Percentiles rank a stretch among this genome's conserved stretches.
Evolutionary conservation across 306 rosid genomes (phyloP).

Genomic region (Malus orientalis): DNA sequence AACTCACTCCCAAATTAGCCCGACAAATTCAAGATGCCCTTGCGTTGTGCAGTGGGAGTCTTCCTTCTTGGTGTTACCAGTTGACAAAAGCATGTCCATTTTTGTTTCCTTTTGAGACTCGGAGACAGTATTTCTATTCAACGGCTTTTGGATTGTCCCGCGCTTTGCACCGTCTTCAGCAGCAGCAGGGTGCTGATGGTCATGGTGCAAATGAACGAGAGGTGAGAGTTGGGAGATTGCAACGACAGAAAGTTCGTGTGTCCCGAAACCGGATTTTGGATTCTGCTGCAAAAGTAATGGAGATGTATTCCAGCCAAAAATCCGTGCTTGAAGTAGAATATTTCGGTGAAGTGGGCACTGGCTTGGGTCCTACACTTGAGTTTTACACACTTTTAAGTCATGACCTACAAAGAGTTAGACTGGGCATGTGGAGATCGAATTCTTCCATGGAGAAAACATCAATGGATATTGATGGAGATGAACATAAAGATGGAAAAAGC

Average conservation of each 20-base stretch:
- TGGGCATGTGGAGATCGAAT: constrained; percentile 88
- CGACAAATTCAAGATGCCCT: constrained; percentile 98
- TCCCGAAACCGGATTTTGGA: constrained; percentile 92
- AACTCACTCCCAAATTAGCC: constrained; percentile 96
- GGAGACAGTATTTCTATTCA: constrained; percentile 92
- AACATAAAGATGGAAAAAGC: constrained; percentile 31
- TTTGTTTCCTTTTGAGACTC: constrained; percentile 92
- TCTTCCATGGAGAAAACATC: constrained; percentile 32
- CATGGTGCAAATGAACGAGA: constrained; percentile 85
- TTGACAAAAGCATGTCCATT: constrained; percentile 97
- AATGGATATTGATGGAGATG: constrained; percentile 73
- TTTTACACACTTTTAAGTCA: constrained; percentile 94
- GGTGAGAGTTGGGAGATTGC: constrained; percentile 95
- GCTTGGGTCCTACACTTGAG: constrained; percentile 98
- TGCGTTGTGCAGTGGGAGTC: constrained; percentile 99
- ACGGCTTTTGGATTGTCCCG: constrained; percentile 98
- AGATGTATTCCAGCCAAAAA: constrained; percentile 98
- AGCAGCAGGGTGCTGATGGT: constrained; percentile 98
- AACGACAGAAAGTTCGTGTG: constrained; percentile 96
- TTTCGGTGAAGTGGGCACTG: constrained; percentile 99
- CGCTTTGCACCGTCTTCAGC: constrained; percentile 89
- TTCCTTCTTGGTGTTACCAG: constrained; percentile 98
- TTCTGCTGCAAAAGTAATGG: constrained; percentile 99
- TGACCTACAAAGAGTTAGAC: constrained; percentile 77
- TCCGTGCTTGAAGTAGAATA: constrained; percentile 99